Conservation (phyloP, 805 yeast genomes). For the Cephaloascus fragrans region DNA sequence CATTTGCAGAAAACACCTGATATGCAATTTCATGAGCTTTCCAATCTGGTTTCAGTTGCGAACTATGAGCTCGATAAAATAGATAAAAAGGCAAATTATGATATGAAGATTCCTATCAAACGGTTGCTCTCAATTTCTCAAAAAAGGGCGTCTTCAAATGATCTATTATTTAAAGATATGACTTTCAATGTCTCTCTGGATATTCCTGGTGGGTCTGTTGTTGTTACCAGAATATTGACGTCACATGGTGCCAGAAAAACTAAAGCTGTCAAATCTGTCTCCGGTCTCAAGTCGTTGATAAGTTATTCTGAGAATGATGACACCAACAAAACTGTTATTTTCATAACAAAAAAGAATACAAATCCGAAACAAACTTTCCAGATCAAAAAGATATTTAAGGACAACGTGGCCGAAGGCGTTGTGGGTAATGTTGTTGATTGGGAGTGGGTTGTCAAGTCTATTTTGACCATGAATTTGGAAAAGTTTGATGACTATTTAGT, state of each 20-base stretch:
- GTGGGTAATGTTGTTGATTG: slow-evolving; percentile 39
- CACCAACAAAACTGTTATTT: slow-evolving; percentile 4
- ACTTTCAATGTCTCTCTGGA: slow-evolving; percentile 45
- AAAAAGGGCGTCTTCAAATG: slow-evolving; percentile 11
- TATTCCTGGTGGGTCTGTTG: slow-evolving; percentile 50
- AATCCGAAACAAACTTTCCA: slow-evolving; percentile 21
- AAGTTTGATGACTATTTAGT: slow-evolving; percentile 11
- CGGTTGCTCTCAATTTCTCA: slow-evolving; percentile 10
- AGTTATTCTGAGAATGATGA: slow-evolving; percentile 9
- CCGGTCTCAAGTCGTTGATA: slow-evolving; percentile 9
- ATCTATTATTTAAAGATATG: slow-evolving; percentile 35
- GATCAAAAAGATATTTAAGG: slow-evolving; percentile 13
- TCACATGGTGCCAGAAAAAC: slow-evolving; percentile 46
- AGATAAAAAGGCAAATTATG: slow-evolving; percentile 20
- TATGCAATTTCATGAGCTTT: background rate
- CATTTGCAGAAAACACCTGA: background rate
- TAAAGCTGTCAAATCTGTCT: slow-evolving; percentile 9
- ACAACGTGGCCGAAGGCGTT: slow-evolving; percentile 1
- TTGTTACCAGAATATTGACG: slow-evolving; percentile 44
- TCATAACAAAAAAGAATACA: slow-evolving; percentile 23
- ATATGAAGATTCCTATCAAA: slow-evolving; percentile 8
- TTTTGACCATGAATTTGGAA: slow-evolving; percentile 34
- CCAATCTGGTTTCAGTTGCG: slow-evolving; percentile 6
- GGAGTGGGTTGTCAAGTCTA: slow-evolving; percentile 54
- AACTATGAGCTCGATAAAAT: slow-evolving; percentile 18